These are phyloP conservation scores for Saccharomyces uvarum DNA, from an alignment of 1,139 yeast species.

Conservation along the genomic window DNA sequence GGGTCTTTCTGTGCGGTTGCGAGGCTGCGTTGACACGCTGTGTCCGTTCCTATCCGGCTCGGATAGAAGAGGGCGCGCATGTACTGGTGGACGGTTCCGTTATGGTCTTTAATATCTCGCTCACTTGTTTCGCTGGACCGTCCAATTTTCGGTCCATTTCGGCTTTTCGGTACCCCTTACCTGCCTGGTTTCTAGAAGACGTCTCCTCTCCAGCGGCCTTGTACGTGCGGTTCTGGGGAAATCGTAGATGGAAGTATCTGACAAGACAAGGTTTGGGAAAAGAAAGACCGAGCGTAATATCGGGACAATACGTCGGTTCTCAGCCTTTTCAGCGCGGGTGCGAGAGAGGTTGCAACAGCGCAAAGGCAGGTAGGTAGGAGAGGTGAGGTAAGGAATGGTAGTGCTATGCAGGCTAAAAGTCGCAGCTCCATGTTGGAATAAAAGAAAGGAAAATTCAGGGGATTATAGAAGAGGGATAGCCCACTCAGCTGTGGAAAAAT, in stretches of 20 bases:
- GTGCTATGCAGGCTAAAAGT: not conserved
- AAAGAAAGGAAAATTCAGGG: not conserved
- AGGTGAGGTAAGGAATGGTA: not conserved
- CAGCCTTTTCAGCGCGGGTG: constrained; percentile 2
- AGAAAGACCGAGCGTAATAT: not conserved
- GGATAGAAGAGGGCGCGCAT: not conserved
- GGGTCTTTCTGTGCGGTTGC: not conserved
- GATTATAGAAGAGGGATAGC: not conserved
- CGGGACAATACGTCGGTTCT: not conserved
- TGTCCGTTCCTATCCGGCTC: not conserved
- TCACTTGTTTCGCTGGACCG: not conserved
- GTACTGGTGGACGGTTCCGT: not conserved
- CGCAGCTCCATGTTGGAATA: not conserved
- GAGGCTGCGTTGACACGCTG: not conserved
- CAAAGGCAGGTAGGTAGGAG: not conserved
- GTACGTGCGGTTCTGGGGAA: not conserved
- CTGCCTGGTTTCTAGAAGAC: not conserved
- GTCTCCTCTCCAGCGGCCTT: not conserved
- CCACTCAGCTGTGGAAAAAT: not conserved
- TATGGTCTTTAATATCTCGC: not conserved
- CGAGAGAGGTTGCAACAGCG: not conserved
- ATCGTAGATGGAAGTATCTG: constrained; percentile 2
- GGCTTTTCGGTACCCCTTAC: not conserved
- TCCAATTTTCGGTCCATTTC: not conserved
- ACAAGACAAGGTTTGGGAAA: not conserved